phyloP scores from a whole-genome alignment of 352 stramenopile species.

The Phytophthora pini region DNA sequence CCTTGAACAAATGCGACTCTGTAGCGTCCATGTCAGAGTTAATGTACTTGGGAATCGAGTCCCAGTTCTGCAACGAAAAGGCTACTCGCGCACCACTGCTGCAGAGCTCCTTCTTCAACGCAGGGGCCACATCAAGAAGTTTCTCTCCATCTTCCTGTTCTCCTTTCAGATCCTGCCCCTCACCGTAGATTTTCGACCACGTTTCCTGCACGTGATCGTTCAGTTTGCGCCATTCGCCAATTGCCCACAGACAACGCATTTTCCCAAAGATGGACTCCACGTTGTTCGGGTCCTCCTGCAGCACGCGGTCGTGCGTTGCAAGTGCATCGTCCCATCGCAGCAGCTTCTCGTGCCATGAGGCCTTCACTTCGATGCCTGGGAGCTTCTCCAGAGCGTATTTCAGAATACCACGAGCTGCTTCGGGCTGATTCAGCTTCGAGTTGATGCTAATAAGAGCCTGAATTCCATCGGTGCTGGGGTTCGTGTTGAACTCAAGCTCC shows the following conservation, averaged over 20 bases:
- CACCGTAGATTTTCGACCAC: slow-evolving; percentile 87
- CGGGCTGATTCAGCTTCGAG: slow-evolving; percentile 95
- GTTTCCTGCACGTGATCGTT: slow-evolving; percentile 93
- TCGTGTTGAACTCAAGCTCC: slow-evolving; percentile 97
- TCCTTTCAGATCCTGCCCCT: slow-evolving; percentile 48
- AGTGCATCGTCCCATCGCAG: slow-evolving; percentile 98
- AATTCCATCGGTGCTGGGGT: slow-evolving; percentile 92
- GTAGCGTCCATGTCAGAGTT: slow-evolving; percentile 91
- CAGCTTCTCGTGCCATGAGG: slow-evolving; percentile 99
- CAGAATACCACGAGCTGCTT: slow-evolving; percentile 98
- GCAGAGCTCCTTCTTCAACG: slow-evolving; percentile 86
- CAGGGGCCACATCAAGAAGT: slow-evolving; percentile 78
- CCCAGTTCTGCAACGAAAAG: slow-evolving; percentile 88
- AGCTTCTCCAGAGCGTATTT: slow-evolving; percentile 91
- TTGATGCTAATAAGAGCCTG: slow-evolving; percentile 99
- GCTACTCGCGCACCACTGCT: slow-evolving; percentile 82
- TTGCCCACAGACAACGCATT: slow-evolving; percentile 98
- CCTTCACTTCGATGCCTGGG: slow-evolving; percentile 88
- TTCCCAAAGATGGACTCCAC: slow-evolving; percentile 98
- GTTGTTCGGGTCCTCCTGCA: slow-evolving; percentile 78
- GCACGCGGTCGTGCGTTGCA: slow-evolving; percentile 91
- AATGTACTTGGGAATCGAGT: slow-evolving; percentile 85
- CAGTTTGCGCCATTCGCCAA: slow-evolving; percentile 97
- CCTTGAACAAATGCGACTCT: slow-evolving; percentile 83
- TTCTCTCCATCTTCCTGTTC: slow-evolving; percentile 54